Evolutionary conservation across 2,329 filamentous ascomycete species (phyloP).

Genomic region (Neonectria ditissima): DNA sequence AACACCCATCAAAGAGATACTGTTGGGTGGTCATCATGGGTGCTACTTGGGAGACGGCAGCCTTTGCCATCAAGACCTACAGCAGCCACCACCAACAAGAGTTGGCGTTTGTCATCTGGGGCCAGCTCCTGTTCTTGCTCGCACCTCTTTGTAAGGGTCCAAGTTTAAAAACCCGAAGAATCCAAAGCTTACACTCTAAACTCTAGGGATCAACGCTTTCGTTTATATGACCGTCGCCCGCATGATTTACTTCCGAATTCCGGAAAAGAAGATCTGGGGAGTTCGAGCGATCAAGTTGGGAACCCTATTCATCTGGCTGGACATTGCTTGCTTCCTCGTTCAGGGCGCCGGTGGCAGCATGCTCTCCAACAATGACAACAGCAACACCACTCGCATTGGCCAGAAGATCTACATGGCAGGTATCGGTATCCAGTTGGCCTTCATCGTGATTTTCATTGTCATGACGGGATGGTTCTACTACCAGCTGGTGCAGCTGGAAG

Average conservation of each 20-base stretch:
- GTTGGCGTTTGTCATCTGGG: conserved; percentile 45
- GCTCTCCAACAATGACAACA: conserved; percentile 45
- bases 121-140: conserved; percentile 54
- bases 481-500: conserved; percentile 39
- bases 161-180: neutral
- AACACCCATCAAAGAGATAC: conserved; percentile 41
- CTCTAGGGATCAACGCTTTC: conserved; percentile 57
- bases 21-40: conserved; percentile 57
- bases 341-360: conserved; percentile 56
- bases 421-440: conserved; percentile 52
- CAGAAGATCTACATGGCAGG: conserved; percentile 55
- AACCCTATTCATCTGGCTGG: conserved; percentile 60
- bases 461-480: conserved; percentile 53
- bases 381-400: conserved; percentile 48
- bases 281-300: conserved; percentile 54
- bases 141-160: conserved; percentile 53
- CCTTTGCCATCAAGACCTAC: conserved; percentile 52
- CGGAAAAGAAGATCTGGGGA: conserved; percentile 51
- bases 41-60: conserved; percentile 52
- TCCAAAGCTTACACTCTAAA: conserved; percentile 11
- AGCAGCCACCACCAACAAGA: conserved; percentile 55
- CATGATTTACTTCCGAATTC: conserved; percentile 54
- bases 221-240: conserved; percentile 59
- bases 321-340: conserved; percentile 60
- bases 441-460: conserved; percentile 52